Base-by-base conservation (phyloP, 176 grass and related monocot genomes). In the Raddia guianensis region DNA sequence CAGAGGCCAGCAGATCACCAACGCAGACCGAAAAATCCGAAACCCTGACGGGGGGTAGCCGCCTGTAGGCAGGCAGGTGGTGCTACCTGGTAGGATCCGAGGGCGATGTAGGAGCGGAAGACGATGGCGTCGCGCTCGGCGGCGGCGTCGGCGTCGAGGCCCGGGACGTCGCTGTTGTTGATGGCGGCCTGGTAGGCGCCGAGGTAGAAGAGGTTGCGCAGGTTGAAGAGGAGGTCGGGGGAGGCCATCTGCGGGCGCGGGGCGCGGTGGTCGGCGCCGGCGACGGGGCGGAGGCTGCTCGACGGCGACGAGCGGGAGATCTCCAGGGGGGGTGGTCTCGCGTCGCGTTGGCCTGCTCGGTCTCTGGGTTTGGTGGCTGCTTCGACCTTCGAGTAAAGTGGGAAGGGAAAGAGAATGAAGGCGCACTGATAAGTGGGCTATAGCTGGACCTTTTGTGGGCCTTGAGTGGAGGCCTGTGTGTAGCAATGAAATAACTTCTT, bases 171-270 rank as follows among this genome's bases (percentile, higher is more conserved):
- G 97, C 97, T 90, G 89, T 86, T 96, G 88, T 91, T 96, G 84
- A 99, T 96, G 76, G 97, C 93, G 47, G 86, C 93, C 73, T 99
- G 97, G 89, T 99, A 99, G 21, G 97, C 97, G 19, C 97, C 97
- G 10, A 99, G 89, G 88, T 96, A 87, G 89, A 99, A 96, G 80
- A 87, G 88, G 90, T 99, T 99, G 79, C 97, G 93, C 62, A 96
- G 87, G 67, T 86, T 92, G 73, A 99, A 96, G 72, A 99, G 97
- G 46, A 90, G 85, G 76, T 99, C 93, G 2, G 97, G 96, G 51
- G 88, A 37, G 50, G 90, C 86, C 93, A 91, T 91, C 46, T 45
- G 14, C 13, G 44, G 40, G 53, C 12, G 68, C 21, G 54, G 44
- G 40, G 53, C 12, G 68, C 16, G 54, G 65, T 63, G 60, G 21